phyloP scores from a whole-genome alignment of 306 rosid species.

The Casuarina cunninghamiana region DNA sequence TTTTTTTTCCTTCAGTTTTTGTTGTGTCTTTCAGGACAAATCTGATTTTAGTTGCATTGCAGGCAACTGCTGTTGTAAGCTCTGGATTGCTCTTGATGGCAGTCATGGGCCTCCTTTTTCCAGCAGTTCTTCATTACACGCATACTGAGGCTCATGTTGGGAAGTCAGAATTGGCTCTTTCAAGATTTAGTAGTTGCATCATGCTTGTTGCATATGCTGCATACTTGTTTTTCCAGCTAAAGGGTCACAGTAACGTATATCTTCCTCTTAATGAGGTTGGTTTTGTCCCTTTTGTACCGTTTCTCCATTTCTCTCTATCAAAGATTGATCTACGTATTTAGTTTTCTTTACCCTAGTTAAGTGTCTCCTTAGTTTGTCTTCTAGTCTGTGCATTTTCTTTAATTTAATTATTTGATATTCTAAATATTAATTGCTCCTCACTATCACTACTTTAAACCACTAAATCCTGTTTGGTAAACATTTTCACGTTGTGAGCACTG shows the following conservation, averaged over 20 bases:
- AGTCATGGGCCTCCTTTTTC: constrained; percentile 67
- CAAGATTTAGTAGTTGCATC: constrained; percentile 65
- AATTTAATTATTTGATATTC: too few relatives aligned
- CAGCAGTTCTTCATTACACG: constrained; percentile 67
- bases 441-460: too few relatives aligned
- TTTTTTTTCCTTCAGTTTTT: constrained; percentile 1
- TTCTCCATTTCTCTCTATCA: background rate
- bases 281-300: constrained; percentile 7
- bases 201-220: constrained; percentile 73
- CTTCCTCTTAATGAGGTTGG: constrained; percentile 56
- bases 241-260: constrained; percentile 46
- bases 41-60: constrained; percentile 38
- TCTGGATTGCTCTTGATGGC: constrained; percentile 69
- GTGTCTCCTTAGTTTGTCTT: background rate
- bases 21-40: background rate
- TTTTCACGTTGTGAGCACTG: too few relatives aligned
- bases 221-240: constrained; percentile 74
- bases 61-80: constrained; percentile 71
- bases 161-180: constrained; percentile 64
- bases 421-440: too few relatives aligned
- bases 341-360: background rate
- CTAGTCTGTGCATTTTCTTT: too few relatives aligned
- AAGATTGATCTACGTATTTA: too few relatives aligned
- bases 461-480: too few relatives aligned
- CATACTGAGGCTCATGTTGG: constrained; percentile 56